These are phyloP conservation scores for Phytopythium delawarense DNA, from an alignment of 352 stramenopile species.

Conservation along the genomic window DNA sequence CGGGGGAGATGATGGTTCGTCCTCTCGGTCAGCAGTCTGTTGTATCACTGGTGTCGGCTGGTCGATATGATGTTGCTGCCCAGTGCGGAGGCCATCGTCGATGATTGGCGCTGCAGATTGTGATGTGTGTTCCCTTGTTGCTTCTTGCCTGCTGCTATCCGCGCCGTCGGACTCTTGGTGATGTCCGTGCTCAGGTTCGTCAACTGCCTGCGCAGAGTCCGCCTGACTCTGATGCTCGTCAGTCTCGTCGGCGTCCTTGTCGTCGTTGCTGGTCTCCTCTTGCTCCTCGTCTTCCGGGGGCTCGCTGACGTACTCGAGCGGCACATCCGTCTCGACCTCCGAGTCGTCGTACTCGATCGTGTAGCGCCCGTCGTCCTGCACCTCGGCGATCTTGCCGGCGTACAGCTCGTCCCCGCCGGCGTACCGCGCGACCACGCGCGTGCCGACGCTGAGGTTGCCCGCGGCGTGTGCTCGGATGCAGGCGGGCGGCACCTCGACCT, in stretches of 20 bases:
- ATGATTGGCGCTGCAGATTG: background rate
- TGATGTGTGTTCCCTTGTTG: too few relatives aligned
- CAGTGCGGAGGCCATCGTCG: background rate
- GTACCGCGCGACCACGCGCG: slow-evolving; percentile 64
- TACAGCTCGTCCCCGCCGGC: slow-evolving; percentile 70
- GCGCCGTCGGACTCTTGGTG: background rate
- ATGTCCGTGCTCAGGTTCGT: background rate
- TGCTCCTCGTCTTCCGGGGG: slow-evolving; percentile 11
- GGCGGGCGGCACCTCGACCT: slow-evolving; percentile 30
- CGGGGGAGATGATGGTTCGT: background rate
- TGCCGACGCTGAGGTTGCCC: slow-evolving; percentile 75
- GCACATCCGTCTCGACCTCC: slow-evolving; percentile 60
- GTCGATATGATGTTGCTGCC: background rate
- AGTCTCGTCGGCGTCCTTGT: background rate
- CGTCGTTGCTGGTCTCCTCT: background rate
- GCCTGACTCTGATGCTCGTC: background rate
- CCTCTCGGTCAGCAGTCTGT: background rate
- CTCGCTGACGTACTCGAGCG: slow-evolving; percentile 50
- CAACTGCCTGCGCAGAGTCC: background rate
- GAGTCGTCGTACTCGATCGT: slow-evolving; percentile 79
- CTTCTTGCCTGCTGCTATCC: background rate
- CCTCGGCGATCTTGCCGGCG: slow-evolving; percentile 49
- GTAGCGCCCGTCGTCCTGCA: slow-evolving; percentile 61
- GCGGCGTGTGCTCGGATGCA: slow-evolving; percentile 46
- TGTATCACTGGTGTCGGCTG: background rate